phyloP scores from a whole-genome alignment of 2,329 filamentous ascomycete genomes.

The Pezicula carpinea region DNA sequence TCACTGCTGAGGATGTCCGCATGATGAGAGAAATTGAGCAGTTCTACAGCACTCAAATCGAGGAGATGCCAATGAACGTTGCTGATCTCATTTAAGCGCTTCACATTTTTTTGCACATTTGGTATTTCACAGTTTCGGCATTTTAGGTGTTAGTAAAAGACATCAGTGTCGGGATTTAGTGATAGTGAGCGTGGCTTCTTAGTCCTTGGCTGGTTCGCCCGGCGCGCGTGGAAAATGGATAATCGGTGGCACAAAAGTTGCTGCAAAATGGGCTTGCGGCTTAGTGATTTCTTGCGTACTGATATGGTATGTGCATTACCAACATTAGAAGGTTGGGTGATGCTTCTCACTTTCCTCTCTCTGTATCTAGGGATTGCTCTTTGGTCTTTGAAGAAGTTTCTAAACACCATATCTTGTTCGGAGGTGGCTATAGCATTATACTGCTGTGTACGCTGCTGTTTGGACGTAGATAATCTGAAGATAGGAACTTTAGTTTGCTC shows the following conservation, averaged over 20 bases:
- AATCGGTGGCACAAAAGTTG: conserved; percentile 30
- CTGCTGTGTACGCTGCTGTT: neutral
- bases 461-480: neutral
- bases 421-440: neutral
- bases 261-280: conserved; percentile 20
- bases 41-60: conserved; percentile 99
- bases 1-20: conserved; percentile 96
- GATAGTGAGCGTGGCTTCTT: conserved; percentile 26
- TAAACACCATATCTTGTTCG: conserved; percentile 20
- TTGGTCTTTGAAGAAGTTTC: conserved; percentile 20
- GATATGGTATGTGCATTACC: conserved; percentile 18
- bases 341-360: conserved; percentile 24
- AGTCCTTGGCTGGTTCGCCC: conserved; percentile 27
- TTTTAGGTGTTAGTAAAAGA: conserved; percentile 15
- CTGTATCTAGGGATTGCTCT: conserved; percentile 27
- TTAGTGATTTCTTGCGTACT: conserved; percentile 23
- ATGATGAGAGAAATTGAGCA: conserved; percentile 99
- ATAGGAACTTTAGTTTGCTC: neutral
- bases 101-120: conserved; percentile 13
- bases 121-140: conserved; percentile 28
- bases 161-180: conserved; percentile 21
- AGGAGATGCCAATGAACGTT: conserved; percentile 99
- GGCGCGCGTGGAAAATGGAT: conserved; percentile 26
- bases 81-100: conserved; percentile 65
- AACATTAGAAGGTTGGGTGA: conserved; percentile 27